Conservation (phyloP, 2,329 filamentous ascomycete species). For the Ophiostoma perfectum region DNA sequence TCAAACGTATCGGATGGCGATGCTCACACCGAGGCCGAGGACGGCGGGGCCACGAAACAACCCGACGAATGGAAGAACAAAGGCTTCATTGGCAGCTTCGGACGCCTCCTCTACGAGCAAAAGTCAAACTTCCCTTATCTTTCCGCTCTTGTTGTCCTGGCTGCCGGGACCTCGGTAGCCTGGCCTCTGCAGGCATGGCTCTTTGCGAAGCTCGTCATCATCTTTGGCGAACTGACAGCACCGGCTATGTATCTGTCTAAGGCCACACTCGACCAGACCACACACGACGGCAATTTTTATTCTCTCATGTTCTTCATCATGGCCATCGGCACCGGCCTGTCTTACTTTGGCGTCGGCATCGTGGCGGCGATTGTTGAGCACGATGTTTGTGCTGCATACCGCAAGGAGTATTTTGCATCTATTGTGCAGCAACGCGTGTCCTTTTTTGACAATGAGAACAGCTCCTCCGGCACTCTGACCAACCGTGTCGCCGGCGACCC, state of each 20-base stretch:
- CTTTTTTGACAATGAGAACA: slow-evolving; percentile 56
- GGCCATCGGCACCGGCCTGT: slow-evolving; percentile 47
- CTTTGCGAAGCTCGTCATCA: slow-evolving; percentile 46
- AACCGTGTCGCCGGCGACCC: slow-evolving; percentile 52
- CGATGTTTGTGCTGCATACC: slow-evolving; percentile 48
- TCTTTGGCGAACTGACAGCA: slow-evolving; percentile 15
- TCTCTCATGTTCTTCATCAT: slow-evolving; percentile 59
- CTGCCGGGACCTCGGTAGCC: not conserved
- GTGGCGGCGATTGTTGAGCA: slow-evolving; percentile 39
- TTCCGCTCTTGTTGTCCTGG: not conserved
- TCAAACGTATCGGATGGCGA: not conserved
- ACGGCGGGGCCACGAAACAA: not conserved
- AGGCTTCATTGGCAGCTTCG: not conserved
- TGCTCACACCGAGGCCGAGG: not conserved
- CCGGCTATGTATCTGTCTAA: not conserved
- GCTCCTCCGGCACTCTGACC: slow-evolving; percentile 56
- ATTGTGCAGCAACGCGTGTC: slow-evolving; percentile 53
- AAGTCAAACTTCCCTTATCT: not conserved
- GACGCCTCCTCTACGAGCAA: not conserved
- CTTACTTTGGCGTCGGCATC: slow-evolving; percentile 50
- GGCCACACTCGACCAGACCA: not conserved
- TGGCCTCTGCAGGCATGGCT: slow-evolving; percentile 38
- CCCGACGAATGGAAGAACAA: not conserved
- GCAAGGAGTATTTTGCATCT: slow-evolving; percentile 54
- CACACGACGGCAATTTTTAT: slow-evolving; percentile 46